These are phyloP conservation scores for Helicocarpus griseus DNA, from an alignment of 2,329 filamentous ascomycete genomes.

Conservation along the genomic window DNA sequence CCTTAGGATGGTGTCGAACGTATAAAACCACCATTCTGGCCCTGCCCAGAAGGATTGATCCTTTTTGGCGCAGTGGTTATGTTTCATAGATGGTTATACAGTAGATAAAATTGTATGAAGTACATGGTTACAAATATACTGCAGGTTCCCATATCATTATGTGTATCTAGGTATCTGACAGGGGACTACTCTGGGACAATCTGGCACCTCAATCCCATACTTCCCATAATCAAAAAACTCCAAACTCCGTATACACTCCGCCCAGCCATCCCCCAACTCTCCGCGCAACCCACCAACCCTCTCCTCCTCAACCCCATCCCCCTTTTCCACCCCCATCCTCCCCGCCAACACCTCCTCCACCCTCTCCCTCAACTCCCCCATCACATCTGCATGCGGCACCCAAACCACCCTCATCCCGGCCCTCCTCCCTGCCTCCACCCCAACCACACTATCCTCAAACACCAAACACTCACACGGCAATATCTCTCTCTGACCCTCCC, in stretches of 20 bases:
- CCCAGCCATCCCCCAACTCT: constrained; percentile 30
- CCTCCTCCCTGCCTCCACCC: constrained; percentile 23
- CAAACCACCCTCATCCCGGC: constrained; percentile 28
- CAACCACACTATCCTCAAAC: constrained; percentile 25
- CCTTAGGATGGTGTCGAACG: no score
- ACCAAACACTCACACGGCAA: constrained; percentile 24
- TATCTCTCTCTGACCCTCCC: constrained; percentile 8
- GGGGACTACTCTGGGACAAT: no score
- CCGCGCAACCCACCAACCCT: no score
- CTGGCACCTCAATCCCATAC: constrained; percentile 23
- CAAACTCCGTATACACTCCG: constrained; percentile 25
- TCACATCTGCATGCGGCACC: constrained; percentile 25
- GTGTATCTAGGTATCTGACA: no score
- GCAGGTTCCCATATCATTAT: no score
- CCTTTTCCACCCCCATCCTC: constrained; percentile 20
- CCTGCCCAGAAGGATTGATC: no score
- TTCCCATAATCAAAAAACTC: constrained; percentile 31
- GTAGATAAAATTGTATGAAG: no score
- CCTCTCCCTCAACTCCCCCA: constrained; percentile 24
- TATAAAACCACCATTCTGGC: no score
- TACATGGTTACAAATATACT: no score
- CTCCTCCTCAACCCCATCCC: no score
- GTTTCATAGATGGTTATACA: no score
- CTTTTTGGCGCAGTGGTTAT: no score
- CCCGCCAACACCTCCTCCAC: constrained; percentile 24